phyloP scores from a whole-genome alignment of 495 filamentous ascomycete genomes.

The Annulohypoxylon bovei region DNA sequence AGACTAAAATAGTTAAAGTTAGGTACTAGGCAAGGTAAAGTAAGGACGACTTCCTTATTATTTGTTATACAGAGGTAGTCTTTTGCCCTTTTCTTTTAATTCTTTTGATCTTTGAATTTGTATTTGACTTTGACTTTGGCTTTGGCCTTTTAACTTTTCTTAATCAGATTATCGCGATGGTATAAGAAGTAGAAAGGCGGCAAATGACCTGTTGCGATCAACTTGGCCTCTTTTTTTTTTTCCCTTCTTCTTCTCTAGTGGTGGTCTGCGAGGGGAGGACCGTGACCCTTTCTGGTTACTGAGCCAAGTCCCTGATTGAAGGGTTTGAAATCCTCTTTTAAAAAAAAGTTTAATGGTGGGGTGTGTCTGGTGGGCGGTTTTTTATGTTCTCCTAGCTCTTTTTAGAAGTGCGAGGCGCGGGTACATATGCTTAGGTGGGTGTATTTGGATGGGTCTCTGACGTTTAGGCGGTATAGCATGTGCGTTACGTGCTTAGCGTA shows the following conservation, averaged over 20 bases:
- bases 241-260: slow-evolving; percentile 7
- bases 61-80: background rate
- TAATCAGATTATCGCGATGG: slow-evolving; percentile 21
- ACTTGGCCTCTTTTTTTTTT: slow-evolving; percentile 15
- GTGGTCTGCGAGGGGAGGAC: slow-evolving; percentile 23
- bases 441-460: background rate
- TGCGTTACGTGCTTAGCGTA: background rate
- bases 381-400: slow-evolving; percentile 28
- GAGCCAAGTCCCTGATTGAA: slow-evolving; percentile 33
- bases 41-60: background rate
- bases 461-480: background rate
- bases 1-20: background rate
- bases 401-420: slow-evolving; percentile 30
- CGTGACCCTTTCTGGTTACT: slow-evolving; percentile 29
- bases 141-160: no score
- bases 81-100: background rate
- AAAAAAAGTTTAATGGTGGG: slow-evolving; percentile 37
- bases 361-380: slow-evolving; percentile 15
- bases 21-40: background rate
- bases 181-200: slow-evolving; percentile 13
- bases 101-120: background rate
- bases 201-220: slow-evolving; percentile 28
- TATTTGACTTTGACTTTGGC: background rate
- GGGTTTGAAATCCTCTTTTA: slow-evolving; percentile 27
- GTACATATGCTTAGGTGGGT: background rate